A percentile compares a stretch with the other conserved stretches of the same genome.
Evolutionary conservation across 2,329 filamentous ascomycete species (phyloP).

Genomic region (Akanthomyces lecanii): DNA sequence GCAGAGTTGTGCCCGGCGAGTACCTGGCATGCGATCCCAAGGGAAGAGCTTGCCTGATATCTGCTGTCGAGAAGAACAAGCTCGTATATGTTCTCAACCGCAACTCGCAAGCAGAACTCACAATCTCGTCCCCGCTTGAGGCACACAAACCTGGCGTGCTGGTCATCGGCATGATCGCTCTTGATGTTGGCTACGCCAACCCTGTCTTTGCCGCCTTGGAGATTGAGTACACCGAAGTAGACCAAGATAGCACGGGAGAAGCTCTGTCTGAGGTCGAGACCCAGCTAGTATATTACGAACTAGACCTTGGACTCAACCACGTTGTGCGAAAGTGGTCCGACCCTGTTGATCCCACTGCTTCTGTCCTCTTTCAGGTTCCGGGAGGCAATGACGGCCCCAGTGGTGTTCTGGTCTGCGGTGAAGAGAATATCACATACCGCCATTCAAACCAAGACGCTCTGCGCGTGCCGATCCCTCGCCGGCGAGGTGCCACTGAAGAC

Average conservation of each 20-base stretch:
- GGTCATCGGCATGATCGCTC: slow-evolving; percentile 78
- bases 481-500: slow-evolving; percentile 85
- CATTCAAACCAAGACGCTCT: slow-evolving; percentile 92
- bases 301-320: slow-evolving; percentile 94
- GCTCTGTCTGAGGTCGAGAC: slow-evolving; percentile 82
- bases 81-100: slow-evolving; percentile 97
- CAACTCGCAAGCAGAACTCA: slow-evolving; percentile 88
- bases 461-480: slow-evolving; percentile 81
- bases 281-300: slow-evolving; percentile 91
- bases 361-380: slow-evolving; percentile 89
- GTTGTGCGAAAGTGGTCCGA: slow-evolving; percentile 97
- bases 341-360: slow-evolving; percentile 82
- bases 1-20: slow-evolving; percentile 90
- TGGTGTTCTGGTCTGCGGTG: slow-evolving; percentile 89
- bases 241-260: slow-evolving; percentile 84
- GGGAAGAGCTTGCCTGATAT: slow-evolving; percentile 89
- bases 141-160: slow-evolving; percentile 90
- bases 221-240: slow-evolving; percentile 85
- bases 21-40: slow-evolving; percentile 95
- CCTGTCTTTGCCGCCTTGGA: slow-evolving; percentile 94
- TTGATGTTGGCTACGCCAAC: slow-evolving; percentile 96
- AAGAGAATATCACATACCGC: slow-evolving; percentile 94
- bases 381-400: slow-evolving; percentile 91
- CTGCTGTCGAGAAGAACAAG: slow-evolving; percentile 97
- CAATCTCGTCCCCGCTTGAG: slow-evolving; percentile 94